Evolutionary conservation across 1,139 yeast species (phyloP), one percentile per base, ranked within the genome.

Genomic region (Zygoascus hellenicus): DNA sequence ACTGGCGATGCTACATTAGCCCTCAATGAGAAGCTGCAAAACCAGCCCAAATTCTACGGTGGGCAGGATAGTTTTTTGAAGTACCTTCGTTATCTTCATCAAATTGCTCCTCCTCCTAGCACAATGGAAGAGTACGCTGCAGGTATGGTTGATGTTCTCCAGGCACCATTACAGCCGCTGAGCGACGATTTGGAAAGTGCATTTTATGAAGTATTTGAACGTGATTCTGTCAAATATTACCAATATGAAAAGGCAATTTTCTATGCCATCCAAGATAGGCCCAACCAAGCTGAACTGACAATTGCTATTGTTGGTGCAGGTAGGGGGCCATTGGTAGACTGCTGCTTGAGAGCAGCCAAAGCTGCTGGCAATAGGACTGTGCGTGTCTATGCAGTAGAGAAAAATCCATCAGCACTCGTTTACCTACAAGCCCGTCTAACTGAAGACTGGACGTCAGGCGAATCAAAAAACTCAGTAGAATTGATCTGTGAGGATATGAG

Each of bases 271-370:
- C 43, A 31, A n/a, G 78, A 75, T 49, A 48, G 58, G 28, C 55
- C 54, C 10, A 48, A 52, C 14, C 49, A 54, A 35, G 48, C 54
- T n/a, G 43, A 32, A 22, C 51, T 58, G 14, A 48, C 60, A 2
- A 66, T 87, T 3, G 72, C 87, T 6, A 74, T 89, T 1, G 81
- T 83, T 3, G 97, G 97, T 0, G 95, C 96, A 0, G 97, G 97
- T 0, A 67, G 87, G 46, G 97, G 97, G 0, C 89, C 92, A 1
- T 65, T 88, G 34, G 80, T 87, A 1, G 81, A 81, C 43, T 65
- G 73, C 17, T 68, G 77, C 0, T 64, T 74, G 44, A 62, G 67
- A 16, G 78, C 80, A 2, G 64, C 78, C 5, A 56, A 61, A 9
- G 60, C 64, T 52, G 53, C 67, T 32, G 39, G 43, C 10, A 55